These are phyloP conservation scores for Parachaetomium inaequale DNA, from an alignment of 495 filamentous ascomycete genomes.

Conservation along the genomic window DNA sequence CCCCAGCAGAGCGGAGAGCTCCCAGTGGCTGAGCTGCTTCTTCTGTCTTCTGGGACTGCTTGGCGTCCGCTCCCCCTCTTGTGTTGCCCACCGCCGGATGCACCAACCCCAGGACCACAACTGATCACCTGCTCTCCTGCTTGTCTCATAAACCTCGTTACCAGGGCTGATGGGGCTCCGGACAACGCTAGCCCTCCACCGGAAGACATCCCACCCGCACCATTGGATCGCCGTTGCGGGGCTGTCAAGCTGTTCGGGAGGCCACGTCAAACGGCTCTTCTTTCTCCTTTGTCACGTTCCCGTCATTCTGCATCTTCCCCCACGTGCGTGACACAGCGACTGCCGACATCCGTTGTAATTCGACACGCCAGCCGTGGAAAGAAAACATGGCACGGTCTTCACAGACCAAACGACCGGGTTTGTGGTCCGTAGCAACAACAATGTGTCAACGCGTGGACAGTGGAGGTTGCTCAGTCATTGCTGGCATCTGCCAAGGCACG, in stretches of 20 bases:
- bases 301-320: not conserved
- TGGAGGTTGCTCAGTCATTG: no score
- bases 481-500: not conserved
- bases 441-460: no score
- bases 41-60: not conserved
- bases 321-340: not conserved
- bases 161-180: not conserved
- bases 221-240: not conserved
- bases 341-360: not conserved
- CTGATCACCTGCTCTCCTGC: conserved; percentile 13
- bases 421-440: no score
- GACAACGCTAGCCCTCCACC: not conserved
- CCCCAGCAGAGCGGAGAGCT: conserved; percentile 5
- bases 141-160: conserved; percentile 9
- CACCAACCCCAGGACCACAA: not conserved
- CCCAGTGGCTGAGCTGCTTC: conserved; percentile 7
- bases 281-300: not conserved
- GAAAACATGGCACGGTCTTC: not conserved
- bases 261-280: conserved; percentile 3
- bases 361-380: no score
- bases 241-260: not conserved
- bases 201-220: not conserved
- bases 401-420: no score
- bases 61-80: not conserved
- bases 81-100: conserved; percentile 2